Evolutionary conservation across 306 rosid species (phyloP).

Genomic region (Ceratonia siliqua): DNA sequence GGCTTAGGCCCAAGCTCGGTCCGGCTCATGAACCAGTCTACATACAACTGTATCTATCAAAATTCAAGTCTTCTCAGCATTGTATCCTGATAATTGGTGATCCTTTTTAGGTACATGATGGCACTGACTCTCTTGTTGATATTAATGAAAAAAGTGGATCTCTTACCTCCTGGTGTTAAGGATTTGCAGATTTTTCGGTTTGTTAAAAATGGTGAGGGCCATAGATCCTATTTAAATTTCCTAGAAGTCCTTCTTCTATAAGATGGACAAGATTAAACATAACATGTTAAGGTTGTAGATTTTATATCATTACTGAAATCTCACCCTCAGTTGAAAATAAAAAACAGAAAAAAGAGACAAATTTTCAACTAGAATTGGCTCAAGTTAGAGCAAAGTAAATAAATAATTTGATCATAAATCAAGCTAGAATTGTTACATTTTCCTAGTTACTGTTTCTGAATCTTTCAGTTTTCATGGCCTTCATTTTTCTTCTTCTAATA

Average conservation of each 20-base stretch:
- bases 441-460: neutral
- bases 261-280: neutral
- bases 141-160: constrained; percentile 65
- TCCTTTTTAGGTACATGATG: constrained; percentile 71
- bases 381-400: neutral
- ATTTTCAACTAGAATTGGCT: neutral
- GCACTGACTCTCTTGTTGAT: constrained; percentile 57
- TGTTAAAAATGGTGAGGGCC: constrained; percentile 65
- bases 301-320: neutral
- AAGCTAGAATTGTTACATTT: neutral
- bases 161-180: constrained; percentile 70
- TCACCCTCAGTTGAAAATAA: neutral
- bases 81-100: neutral
- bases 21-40: no score
- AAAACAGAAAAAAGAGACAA: neutral
- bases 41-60: neutral
- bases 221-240: neutral
- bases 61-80: neutral
- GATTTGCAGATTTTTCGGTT: constrained; percentile 76
- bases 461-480: neutral
- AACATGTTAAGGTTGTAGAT: neutral
- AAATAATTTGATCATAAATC: neutral
- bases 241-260: neutral
- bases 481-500: neutral
- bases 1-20: no score